Evolutionary conservation across 306 rosid species (phyloP), one percentile per base, ranked within the genome.

Genomic region (Fragaria vesca): DNA sequence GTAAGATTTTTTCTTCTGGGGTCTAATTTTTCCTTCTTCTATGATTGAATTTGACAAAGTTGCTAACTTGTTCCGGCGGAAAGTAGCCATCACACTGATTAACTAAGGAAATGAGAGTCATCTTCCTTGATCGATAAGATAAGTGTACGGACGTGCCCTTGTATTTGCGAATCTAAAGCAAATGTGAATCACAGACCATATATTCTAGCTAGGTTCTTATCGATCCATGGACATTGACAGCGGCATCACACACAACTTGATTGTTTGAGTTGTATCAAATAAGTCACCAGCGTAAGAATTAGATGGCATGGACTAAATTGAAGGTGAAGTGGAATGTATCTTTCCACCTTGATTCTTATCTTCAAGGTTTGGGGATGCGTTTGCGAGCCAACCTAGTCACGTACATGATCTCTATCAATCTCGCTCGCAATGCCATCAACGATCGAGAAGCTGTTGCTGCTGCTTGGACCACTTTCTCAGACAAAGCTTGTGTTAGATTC

Each of bases 281-380:
- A 32, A 32, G 34, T 32, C 36, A 3, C 36, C 36, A 32, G 36
- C 36, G 36, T 32, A 54, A 34, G 13, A 20, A 38, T 38, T 38
- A 54, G 8, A 43, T 54, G 36, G 66, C 54, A 66, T 13, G 21
- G 5, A 42, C 10, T 42, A 6, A 38, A 34, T 20, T 20, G 13
- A 36, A 73, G 51, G 51, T 54, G n/a, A 69, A 73, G 66, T 54
- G 42, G 17, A 34, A n/a, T 6, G 45, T 20, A 34, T 54, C 76
- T 73, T 73, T 54, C 66, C 66, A 73, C 12, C 66, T 73, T 52
- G 50, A 54, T 72, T n/a, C 47, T 50, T 55, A 54, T 72, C 66
- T 72, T 67, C 32, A 40, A 45, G 73, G 13, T 24, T 69, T 69
- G 12, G 13, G 36, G 15, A 55, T 54, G n/a, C 65, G 5, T 12